Conservation (phyloP, 352 stramenopile species). For the Pythium sp. region DNA sequence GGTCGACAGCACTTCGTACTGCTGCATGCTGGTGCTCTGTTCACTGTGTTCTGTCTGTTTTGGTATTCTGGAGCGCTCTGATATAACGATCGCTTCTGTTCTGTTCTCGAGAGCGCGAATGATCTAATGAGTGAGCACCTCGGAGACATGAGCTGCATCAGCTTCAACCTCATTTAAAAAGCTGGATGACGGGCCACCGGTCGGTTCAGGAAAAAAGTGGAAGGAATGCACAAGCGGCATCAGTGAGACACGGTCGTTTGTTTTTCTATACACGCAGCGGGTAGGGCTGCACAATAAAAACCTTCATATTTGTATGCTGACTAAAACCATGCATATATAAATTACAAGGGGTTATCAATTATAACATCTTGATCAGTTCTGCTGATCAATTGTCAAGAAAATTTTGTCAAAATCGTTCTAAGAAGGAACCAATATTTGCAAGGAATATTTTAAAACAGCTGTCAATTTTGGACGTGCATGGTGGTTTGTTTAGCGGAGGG, state of each 20-base stretch:
- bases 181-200: no score
- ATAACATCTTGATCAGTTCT: not conserved
- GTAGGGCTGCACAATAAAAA: not conserved
- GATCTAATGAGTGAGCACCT: not conserved
- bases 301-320: not conserved
- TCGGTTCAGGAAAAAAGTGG: not conserved
- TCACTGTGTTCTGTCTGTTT: not conserved
- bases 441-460: no score
- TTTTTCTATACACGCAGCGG: not conserved
- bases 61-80: not conserved
- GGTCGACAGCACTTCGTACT: slow-evolving; percentile 60
- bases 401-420: no score
- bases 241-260: not conserved
- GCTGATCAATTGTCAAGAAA: no score
- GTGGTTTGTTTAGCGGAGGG: no score
- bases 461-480: no score
- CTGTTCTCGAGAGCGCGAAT: slow-evolving; percentile 2
- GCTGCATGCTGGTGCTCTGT: slow-evolving; percentile 8
- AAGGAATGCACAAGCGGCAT: not conserved
- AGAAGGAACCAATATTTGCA: no score
- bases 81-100: not conserved
- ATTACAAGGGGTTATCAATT: not conserved
- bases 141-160: not conserved
- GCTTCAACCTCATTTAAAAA: not conserved
- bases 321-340: not conserved